Base-by-base conservation (phyloP, 352 stramenopile species). In the Pythium aphanidermatum region DNA sequence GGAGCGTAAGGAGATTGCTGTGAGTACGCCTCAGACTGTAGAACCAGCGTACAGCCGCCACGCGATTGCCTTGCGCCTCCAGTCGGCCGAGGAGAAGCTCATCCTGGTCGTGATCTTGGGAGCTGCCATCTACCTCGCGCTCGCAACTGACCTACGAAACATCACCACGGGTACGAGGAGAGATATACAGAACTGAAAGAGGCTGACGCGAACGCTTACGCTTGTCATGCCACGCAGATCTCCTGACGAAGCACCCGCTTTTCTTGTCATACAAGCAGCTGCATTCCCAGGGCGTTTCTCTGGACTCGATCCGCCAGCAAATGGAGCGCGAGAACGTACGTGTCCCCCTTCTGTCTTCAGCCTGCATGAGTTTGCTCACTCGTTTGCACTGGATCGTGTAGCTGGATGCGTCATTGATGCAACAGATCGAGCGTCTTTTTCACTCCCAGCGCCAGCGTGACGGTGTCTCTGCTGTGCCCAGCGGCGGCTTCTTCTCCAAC, bases 251-350 rank as follows among this genome's bases (percentile, higher is more conserved):
- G 13, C 68, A 88, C 45, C 61, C 71, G 24, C 42, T 74, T 7
- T 70, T 84, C 37, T 36, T 72, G 29, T 79, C 61, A 28, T 86
- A 88, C 48, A 59, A 84, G 23, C 63, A 86, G 34, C 57, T 91
- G 5, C 40, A 88, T 28, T 40, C 58, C 4, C 73, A 78, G 25
- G 79, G 79, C 3, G 65, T 86, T 13, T 58, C 79, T 11, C 48
- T 91, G 23, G 65, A 80, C 2, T 68, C 72, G 4, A 83, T 91
- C 32, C 65, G 72, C 28, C 74, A 87, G 48, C 79, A 82, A 32
- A 68, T 88, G 29, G 71, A 86, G 37, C 74, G 75, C 7, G 74
- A 88, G 27, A 70, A 88, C 19, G 72, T 86, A 55, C 37, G 52
- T 51, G 8, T 26, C 46, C 23, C 7, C 26, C 37, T 30, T 16